Evolutionary conservation across 768 basidiomycete genomes (phyloP).

Genomic region (Strobilomyces echinocephalus): DNA sequence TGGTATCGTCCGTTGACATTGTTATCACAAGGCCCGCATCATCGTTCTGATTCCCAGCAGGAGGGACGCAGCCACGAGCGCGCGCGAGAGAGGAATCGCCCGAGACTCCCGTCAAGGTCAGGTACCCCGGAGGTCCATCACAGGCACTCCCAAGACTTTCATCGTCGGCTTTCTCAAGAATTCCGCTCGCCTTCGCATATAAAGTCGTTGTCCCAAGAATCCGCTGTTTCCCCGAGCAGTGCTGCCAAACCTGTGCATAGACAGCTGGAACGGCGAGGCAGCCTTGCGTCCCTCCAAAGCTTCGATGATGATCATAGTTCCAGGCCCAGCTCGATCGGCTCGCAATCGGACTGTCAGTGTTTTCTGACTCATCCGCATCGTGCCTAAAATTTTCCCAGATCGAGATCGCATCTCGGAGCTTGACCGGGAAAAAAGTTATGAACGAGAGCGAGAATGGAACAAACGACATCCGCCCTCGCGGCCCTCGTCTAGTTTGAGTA

Average conservation of each 20-base stretch:
- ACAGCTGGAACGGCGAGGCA: constrained; percentile 28
- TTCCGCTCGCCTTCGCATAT: constrained; percentile 23
- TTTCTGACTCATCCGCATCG: not conserved
- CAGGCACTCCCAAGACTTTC: constrained; percentile 25
- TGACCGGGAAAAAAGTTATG: constrained; percentile 41
- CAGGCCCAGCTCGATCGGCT: constrained; percentile 41
- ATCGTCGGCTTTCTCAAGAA: constrained; percentile 27
- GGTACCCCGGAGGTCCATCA: constrained; percentile 22
- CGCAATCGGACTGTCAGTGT: constrained; percentile 50
- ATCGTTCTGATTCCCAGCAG: constrained; percentile 21
- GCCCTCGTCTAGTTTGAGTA: constrained; percentile 42
- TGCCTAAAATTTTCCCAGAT: constrained; percentile 31
- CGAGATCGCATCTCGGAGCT: constrained; percentile 40
- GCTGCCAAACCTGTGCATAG: constrained; percentile 7
- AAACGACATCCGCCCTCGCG: constrained; percentile 38
- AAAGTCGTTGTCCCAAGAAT: constrained; percentile 19
- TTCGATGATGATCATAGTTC: constrained; percentile 41
- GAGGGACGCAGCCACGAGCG: constrained; percentile 36
- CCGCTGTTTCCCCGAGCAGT: constrained; percentile 4
- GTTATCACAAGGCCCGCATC: constrained; percentile 24
- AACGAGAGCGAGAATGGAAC: constrained; percentile 56
- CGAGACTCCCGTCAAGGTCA: constrained; percentile 25
- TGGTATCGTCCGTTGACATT: constrained; percentile 1
- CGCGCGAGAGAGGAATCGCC: constrained; percentile 47
- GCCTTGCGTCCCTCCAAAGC: constrained; percentile 39